Conservation (phyloP, 2,329 filamentous ascomycete species). For the Rutstroemia sp. region DNA sequence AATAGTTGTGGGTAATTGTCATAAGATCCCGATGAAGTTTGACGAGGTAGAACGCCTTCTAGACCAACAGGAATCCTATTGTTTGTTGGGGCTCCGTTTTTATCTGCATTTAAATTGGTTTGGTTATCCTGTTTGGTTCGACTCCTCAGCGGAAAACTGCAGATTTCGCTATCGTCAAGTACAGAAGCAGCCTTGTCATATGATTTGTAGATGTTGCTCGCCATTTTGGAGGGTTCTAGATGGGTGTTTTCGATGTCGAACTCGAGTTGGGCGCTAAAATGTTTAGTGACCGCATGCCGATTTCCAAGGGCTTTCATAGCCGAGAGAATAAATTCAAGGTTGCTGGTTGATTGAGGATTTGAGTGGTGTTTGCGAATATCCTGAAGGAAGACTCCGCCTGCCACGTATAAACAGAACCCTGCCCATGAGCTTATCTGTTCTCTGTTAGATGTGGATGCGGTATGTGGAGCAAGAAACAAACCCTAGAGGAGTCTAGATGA, state of each 20-base stretch:
- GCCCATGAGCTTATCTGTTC: constrained; percentile 67
- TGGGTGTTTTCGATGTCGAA: constrained; percentile 59
- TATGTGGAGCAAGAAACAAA: not conserved
- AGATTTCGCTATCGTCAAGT: not conserved
- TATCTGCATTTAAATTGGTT: not conserved
- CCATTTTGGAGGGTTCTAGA: not conserved
- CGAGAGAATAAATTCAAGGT: constrained; percentile 67
- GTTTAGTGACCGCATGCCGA: constrained; percentile 68
- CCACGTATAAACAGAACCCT: constrained; percentile 78
- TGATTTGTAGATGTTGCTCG: not conserved
- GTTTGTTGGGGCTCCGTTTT: not conserved
- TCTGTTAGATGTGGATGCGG: not conserved
- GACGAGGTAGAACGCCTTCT: not conserved
- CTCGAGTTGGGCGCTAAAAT: constrained; percentile 77
- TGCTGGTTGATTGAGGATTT: constrained; percentile 29
- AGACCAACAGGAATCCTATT: not conserved
- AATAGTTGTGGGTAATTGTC: not conserved
- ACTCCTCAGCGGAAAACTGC: too few relatives aligned
- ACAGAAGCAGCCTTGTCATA: too few relatives aligned
- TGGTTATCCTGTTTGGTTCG: too few relatives aligned
- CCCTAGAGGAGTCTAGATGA: constrained; percentile 53
- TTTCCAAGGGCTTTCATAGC: constrained; percentile 72
- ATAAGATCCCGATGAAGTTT: not conserved
- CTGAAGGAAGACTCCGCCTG: constrained; percentile 76
- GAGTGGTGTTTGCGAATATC: constrained; percentile 45